Base-by-base conservation (phyloP, 306 rosid genomes). In the Citrullus mucosospermus region DNA sequence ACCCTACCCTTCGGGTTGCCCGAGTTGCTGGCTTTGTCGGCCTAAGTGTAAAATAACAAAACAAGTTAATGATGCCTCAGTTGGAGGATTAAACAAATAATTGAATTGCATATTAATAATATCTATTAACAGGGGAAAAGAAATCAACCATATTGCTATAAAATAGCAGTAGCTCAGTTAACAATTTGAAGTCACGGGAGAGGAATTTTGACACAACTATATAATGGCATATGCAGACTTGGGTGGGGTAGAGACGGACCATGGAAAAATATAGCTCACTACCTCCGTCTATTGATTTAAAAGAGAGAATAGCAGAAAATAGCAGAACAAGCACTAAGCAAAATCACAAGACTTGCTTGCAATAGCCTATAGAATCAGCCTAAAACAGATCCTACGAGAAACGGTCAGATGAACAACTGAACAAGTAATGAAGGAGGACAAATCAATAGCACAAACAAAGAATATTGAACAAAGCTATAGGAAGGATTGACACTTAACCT, bases 11-110 rank as follows among this genome's bases (percentile, higher is more conserved):
- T 89, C 28, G 79, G 81, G 50, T 78, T 80, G 68, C 53, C 51
- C 58, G 81, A 73, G 71, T 54, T 62, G 55, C 70, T 71, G 18
- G 76, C 81, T 85, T 84, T 81, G 82, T 80, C 80, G 41, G 75
- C 80, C 96, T 84, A 84, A 76, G 82, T 46, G 65, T 18, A 54
- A 5, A 73, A 71, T 6, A 39, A 41, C 36, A 43, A 41, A 59
- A 7, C 11, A 8, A 58, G 20, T 75, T 41, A 10, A 20, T 38
- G n/a, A 75, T 11, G 43, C 28, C 54, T 15, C 15, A 74, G 14
- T 72, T 73, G 14, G 28, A 68, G 25, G 75, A 68, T 20, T 4
- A 43, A 41, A 43, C 73, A 43, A 68, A 68, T 39, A 17, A 20
- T 66, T 68, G 55, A 20, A 43, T 20, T 9, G 55, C 9, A 18